These are phyloP conservation scores for Podaxis mareebaensis DNA, from an alignment of 768 basidiomycete genomes.

Conservation along the genomic window DNA sequence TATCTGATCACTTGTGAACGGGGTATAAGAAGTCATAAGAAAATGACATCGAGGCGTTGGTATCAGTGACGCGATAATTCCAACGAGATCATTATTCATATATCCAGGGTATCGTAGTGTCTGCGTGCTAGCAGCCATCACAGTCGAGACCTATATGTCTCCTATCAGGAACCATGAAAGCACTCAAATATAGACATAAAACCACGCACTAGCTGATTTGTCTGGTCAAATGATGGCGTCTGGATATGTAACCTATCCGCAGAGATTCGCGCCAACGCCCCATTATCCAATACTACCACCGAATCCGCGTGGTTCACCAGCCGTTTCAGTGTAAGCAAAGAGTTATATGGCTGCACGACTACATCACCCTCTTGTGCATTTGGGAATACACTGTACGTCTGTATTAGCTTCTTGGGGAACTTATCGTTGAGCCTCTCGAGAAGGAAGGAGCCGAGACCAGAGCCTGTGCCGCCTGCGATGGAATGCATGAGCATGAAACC, in stretches of 20 bases:
- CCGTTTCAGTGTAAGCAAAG: slow-evolving; percentile 88
- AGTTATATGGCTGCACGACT: slow-evolving; percentile 98
- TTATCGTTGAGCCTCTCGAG: slow-evolving; percentile 96
- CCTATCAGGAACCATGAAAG: neutral
- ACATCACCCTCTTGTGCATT: slow-evolving; percentile 93
- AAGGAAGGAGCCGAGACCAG: slow-evolving; percentile 96
- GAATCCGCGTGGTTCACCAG: slow-evolving; percentile 96
- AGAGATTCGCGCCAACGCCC: slow-evolving; percentile 89
- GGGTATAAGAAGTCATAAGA: slow-evolving; percentile 98
- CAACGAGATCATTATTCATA: slow-evolving; percentile 99
- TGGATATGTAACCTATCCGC: slow-evolving; percentile 89
- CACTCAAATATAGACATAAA: neutral
- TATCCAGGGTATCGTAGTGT: slow-evolving; percentile 97
- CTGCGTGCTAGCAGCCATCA: slow-evolving; percentile 97
- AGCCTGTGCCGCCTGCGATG: slow-evolving; percentile 98
- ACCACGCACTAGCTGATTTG: slow-evolving; percentile 77
- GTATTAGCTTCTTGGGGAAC: slow-evolving; percentile 98
- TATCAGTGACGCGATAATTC: slow-evolving; percentile 94
- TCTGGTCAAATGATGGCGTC: slow-evolving; percentile 87
- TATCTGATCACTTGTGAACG: slow-evolving; percentile 95
- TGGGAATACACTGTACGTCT: slow-evolving; percentile 98
- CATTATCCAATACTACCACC: slow-evolving; percentile 96
- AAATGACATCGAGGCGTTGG: slow-evolving; percentile 98
- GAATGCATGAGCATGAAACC: slow-evolving; percentile 99
- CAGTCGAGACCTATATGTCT: slow-evolving; percentile 78